Conservation (phyloP, 2,329 filamentous ascomycete genomes). For the Daldinia sp. region DNA sequence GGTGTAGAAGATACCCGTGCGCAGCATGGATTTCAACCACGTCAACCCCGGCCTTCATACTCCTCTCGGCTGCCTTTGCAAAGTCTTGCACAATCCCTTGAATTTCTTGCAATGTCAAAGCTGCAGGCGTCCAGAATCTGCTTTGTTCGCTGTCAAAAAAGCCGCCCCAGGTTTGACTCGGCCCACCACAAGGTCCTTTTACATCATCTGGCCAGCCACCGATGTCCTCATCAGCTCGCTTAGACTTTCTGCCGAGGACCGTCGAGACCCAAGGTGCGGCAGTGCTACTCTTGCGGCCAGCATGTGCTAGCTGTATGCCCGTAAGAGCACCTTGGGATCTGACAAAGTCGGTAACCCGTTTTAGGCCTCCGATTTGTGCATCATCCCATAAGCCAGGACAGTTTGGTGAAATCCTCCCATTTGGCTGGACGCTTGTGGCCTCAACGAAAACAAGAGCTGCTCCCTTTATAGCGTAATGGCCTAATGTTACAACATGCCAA, state of each 20-base stretch:
- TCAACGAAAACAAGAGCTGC: background rate
- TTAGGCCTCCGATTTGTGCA: background rate
- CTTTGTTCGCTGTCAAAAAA: background rate
- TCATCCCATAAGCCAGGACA: background rate
- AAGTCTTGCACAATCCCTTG: background rate
- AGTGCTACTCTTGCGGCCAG: background rate
- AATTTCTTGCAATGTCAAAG: background rate
- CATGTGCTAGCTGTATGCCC: background rate
- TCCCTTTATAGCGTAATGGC: background rate
- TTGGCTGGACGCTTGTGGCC: background rate
- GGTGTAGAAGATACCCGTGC: constrained; percentile 38
- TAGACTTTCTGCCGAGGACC: background rate
- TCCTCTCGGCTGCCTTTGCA: constrained; percentile 20
- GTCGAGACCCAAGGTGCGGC: background rate
- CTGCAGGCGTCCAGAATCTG: background rate
- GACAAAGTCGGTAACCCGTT: background rate
- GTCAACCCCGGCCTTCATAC: constrained; percentile 56
- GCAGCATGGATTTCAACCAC: constrained; percentile 52
- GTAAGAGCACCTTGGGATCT: background rate
- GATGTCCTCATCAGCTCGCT: background rate
- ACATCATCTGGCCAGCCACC: background rate
- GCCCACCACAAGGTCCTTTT: background rate
- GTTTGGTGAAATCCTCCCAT: background rate
- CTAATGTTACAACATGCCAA: background rate
- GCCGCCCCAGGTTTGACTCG: background rate